A percentile compares a stretch with the other conserved stretches of the same genome.
phyloP scores from a whole-genome alignment of 1,284 basidiomycete genomes.

The Papiliotrema terrestris region DNA sequence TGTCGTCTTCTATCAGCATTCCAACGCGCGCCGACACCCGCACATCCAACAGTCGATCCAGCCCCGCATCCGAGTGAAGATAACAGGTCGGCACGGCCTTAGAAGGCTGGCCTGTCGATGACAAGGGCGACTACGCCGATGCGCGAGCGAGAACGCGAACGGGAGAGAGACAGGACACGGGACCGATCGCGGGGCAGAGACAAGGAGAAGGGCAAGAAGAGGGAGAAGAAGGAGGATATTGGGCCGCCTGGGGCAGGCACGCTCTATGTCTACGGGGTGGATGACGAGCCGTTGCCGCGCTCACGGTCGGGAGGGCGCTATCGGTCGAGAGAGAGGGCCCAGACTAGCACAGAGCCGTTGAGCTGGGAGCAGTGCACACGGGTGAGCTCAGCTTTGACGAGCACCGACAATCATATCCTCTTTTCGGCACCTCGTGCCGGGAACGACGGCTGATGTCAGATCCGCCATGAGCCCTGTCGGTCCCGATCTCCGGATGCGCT shows the following conservation, averaged over 20 bases:
- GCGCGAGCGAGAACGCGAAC: neutral
- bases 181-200: neutral
- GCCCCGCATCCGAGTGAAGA: no score
- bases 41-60: no score
- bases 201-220: neutral
- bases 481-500: constrained; percentile 38
- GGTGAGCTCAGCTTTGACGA: no score
- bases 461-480: neutral
- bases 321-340: no score
- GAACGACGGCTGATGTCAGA: constrained; percentile 1
- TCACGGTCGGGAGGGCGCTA: no score
- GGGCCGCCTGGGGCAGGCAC: constrained; percentile 38
- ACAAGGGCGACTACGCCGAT: neutral
- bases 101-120: neutral
- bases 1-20: no score
- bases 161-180: neutral
- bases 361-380: neutral
- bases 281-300: neutral
- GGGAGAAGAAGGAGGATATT: constrained; percentile 12
- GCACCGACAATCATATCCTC: no score
- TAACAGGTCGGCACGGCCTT: no score
- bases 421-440: neutral
- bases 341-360: no score
- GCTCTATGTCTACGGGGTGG: constrained; percentile 28
- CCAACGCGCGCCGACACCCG: no score